Conservation (phyloP, 2,329 filamentous ascomycete species). For the Aspergillus ochraceus region DNA sequence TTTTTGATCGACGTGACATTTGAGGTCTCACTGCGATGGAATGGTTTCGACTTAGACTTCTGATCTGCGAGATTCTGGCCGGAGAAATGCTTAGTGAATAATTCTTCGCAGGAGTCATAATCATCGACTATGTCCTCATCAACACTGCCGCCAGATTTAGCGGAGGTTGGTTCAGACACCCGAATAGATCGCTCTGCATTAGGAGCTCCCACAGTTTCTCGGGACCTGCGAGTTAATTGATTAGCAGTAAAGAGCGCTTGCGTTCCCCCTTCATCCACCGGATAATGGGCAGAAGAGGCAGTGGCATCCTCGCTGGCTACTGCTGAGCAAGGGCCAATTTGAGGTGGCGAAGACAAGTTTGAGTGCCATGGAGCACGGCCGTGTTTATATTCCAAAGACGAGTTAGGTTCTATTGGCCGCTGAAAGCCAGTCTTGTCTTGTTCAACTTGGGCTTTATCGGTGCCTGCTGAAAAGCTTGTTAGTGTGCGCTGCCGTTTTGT, state of each 20-base stretch:
- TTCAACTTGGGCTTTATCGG: constrained; percentile 8
- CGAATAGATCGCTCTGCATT: constrained; percentile 31
- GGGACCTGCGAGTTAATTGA: background rate
- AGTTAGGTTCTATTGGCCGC: background rate
- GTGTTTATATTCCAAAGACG: background rate
- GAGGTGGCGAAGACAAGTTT: background rate
- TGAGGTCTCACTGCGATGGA: background rate
- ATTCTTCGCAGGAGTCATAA: constrained; percentile 40
- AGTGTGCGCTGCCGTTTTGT: constrained; percentile 39
- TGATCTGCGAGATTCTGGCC: constrained; percentile 17
- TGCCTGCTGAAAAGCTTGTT: constrained; percentile 28
- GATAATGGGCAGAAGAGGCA: background rate
- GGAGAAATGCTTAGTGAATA: constrained; percentile 35
- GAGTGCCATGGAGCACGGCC: background rate
- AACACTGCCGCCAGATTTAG: background rate
- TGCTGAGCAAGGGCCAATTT: background rate
- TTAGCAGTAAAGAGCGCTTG: background rate
- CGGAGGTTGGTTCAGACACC: background rate
- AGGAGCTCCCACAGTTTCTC: constrained; percentile 38
- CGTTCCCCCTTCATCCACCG: background rate
- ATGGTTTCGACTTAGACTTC: background rate
- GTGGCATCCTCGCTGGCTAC: background rate
- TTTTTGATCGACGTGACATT: constrained; percentile 10
- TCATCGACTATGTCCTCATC: constrained; percentile 43
- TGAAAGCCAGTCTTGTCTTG: background rate